These are phyloP conservation scores for Coemansia sp. DNA, from an alignment of 192 early-diverging fungal genomes.

Conservation along the genomic window DNA sequence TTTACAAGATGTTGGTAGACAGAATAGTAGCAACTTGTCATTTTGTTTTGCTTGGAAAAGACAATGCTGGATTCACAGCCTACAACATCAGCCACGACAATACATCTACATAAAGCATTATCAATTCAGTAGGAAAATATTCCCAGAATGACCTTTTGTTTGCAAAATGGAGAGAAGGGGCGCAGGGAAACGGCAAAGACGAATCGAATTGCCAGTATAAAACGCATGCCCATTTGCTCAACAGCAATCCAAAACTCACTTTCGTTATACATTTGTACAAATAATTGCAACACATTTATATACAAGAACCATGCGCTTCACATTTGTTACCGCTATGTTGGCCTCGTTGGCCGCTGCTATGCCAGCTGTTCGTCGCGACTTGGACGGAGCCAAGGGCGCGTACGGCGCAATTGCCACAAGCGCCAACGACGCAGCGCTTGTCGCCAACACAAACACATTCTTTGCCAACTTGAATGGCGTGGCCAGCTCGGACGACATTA, in stretches of 20 bases:
- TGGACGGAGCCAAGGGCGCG: conserved; percentile 22
- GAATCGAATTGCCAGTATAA: conserved; percentile 2
- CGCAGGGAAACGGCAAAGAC: neutral
- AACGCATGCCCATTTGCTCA: too few relatives aligned
- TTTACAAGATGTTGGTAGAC: too few relatives aligned
- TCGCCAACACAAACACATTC: conserved; percentile 33
- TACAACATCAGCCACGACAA: neutral
- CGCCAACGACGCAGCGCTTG: conserved; percentile 29
- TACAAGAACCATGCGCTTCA: conserved; percentile 19
- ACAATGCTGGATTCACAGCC: neutral
- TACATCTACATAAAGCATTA: neutral
- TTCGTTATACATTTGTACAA: neutral
- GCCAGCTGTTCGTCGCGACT: conserved; percentile 22
- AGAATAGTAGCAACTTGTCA: too few relatives aligned
- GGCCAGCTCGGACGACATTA: conserved; percentile 11
- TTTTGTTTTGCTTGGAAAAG: neutral
- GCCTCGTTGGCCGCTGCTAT: conserved; percentile 6
- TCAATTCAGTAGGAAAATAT: neutral
- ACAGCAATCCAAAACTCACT: neutral
- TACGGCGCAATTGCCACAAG: conserved; percentile 20
- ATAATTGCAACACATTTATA: neutral
- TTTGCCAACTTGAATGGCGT: conserved; percentile 28
- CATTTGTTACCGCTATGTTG: conserved; percentile 6
- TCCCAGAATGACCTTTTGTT: conserved; percentile 5
- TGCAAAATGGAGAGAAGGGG: conserved; percentile 6